These are phyloP conservation scores for Microbotryum violaceum DNA, from an alignment of 1,284 basidiomycete species.

Conservation along the genomic window DNA sequence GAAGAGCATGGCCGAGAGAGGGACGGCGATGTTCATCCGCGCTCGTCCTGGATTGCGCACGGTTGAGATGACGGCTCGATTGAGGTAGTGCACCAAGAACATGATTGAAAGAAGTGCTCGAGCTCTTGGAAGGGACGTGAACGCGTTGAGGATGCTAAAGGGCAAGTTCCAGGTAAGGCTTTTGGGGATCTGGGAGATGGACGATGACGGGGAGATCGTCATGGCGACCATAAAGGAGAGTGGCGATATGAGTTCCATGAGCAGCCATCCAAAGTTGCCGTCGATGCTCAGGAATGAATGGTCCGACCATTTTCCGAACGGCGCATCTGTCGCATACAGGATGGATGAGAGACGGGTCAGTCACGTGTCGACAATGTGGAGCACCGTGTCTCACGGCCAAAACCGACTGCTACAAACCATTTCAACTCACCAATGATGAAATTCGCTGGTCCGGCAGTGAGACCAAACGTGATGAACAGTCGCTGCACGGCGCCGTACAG, in stretches of 20 bases:
- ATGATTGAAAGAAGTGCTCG: slow-evolving; percentile 10
- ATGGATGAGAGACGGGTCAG: no score
- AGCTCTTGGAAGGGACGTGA: slow-evolving; percentile 6
- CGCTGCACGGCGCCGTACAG: slow-evolving; percentile 12
- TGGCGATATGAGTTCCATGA: slow-evolving; percentile 34
- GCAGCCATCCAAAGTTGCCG: slow-evolving; percentile 38
- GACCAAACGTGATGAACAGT: slow-evolving; percentile 7
- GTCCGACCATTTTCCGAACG: slow-evolving; percentile 38
- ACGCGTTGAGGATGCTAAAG: not conserved
- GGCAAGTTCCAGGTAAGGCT: not conserved
- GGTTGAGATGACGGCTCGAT: slow-evolving; percentile 21
- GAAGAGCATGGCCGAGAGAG: slow-evolving; percentile 17
- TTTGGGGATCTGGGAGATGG: not conserved
- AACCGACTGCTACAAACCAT: no score
- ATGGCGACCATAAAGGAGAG: slow-evolving; percentile 23
- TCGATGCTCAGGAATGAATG: slow-evolving; percentile 20
- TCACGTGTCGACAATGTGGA: no score
- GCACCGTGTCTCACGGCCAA: no score
- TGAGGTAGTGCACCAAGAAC: slow-evolving; percentile 24
- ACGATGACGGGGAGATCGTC: slow-evolving; percentile 7
- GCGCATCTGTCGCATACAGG: slow-evolving; percentile 34
- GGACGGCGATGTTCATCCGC: slow-evolving; percentile 20
- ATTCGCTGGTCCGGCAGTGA: slow-evolving; percentile 1
- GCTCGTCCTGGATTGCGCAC: slow-evolving; percentile 22
- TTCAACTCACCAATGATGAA: slow-evolving; percentile 17